phyloP scores from a whole-genome alignment of 192 early-diverging fungal species.

The Cetraspora pellucida region DNA sequence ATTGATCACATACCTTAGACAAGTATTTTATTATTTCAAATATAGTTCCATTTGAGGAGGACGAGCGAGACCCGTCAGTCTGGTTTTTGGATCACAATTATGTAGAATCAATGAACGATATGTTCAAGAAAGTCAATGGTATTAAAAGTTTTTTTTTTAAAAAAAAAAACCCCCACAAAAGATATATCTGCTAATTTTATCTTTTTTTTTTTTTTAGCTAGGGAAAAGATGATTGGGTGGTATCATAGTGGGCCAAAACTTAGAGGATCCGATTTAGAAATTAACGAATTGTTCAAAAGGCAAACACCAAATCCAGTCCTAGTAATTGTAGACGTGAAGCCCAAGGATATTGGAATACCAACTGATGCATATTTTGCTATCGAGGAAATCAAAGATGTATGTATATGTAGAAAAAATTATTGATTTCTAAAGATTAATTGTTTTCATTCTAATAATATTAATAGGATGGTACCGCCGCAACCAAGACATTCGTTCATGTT shows the following conservation, averaged over 20 bases:
- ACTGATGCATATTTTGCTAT: constrained; percentile 98
- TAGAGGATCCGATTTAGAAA: constrained; percentile 92
- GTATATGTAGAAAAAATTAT: constrained; percentile 11
- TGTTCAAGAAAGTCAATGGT: constrained; percentile 99
- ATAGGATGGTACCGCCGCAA: constrained; percentile 95
- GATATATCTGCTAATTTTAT: neutral
- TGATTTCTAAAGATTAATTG: neutral
- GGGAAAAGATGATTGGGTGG: constrained; percentile 97
- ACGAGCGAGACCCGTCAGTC: constrained; percentile 95
- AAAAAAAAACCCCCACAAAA: neutral
- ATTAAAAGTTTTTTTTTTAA: constrained; percentile 29
- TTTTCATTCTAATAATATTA: constrained; percentile 6
- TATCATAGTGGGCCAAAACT: constrained; percentile 99
- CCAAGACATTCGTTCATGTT: constrained; percentile 96
- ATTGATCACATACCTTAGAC: neutral
- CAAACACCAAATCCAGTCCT: constrained; percentile 95
- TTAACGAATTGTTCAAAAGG: constrained; percentile 96
- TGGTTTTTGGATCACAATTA: constrained; percentile 99
- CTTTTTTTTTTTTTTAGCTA: constrained; percentile 58
- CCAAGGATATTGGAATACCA: constrained; percentile 89
- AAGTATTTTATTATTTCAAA: constrained; percentile 5
- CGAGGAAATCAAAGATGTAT: constrained; percentile 96
- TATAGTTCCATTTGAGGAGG: constrained; percentile 98
- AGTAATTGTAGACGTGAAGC: constrained; percentile 97
- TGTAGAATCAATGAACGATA: constrained; percentile 99